Base-by-base conservation (phyloP, 2,329 filamentous ascomycete species). In the Immersiporthe knoxdaviesiana region DNA sequence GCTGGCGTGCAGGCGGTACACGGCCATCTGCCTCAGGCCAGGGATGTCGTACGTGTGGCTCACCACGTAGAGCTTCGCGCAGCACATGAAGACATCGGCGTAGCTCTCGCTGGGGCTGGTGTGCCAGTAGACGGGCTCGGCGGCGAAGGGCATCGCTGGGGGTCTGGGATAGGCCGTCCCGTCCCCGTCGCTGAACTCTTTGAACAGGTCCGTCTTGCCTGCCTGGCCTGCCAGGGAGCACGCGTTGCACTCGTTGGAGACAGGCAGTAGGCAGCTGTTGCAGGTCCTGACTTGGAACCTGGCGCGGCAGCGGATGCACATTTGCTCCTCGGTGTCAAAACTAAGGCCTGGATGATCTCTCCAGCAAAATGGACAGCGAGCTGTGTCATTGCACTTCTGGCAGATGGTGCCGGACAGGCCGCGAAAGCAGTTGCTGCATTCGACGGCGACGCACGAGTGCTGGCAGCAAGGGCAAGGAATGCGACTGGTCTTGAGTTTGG, bases 31-130 rank as follows among this genome's bases (percentile, higher is more conserved):
- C n/a, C 30, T 30, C 16, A 69, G 68, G 11, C 14, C 3, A 2
- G 32, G 11, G 11, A 68, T 52, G 59, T 59, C 50, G 59, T 72
- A 69, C 30, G 62, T 68, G 52, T 72, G 68, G 7, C 59, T 65
- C 1, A 71, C n/a, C 10, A 70, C 52, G 39, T 69, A 69, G 5
- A 70, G 63, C 7, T 21, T 67, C 14, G 68, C 63, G 30, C 69
- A 64, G 41, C 54, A 66, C 18, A 63, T 32, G 47, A 67, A 67
- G 35, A 70, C 24, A 3, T 37, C 5, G 32, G 24, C 58, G 27
- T 65, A 62, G 32, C 41, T 44, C 54, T 71, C 59, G 12, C 8
- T 12, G 6, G 16, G 18, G 3, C 65, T 27, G 14, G 6, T 59
- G 35, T 72, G 69, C 16, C 27, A 24, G 30, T n/a, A n/a, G n/a